Conservation (phyloP, 1,284 basidiomycete genomes). For the Ceratobasidium sp. region DNA sequence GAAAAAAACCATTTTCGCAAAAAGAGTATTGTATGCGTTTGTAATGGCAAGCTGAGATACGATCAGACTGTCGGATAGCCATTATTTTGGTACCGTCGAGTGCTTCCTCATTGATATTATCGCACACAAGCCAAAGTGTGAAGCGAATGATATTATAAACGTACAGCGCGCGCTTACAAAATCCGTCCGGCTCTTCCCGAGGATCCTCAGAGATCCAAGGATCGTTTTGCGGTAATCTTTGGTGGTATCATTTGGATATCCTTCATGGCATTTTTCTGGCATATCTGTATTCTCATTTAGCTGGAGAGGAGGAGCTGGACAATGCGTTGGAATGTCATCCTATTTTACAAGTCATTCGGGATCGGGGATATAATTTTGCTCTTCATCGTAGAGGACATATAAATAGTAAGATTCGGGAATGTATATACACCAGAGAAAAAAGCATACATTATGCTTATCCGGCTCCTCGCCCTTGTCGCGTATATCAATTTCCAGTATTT, state of each 20-base stretch:
- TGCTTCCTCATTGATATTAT: slow-evolving; percentile 6
- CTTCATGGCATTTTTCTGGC: too few species aligned
- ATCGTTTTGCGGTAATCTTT: slow-evolving; percentile 22
- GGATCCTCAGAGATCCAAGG: slow-evolving; percentile 20
- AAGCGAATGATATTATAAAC: background rate
- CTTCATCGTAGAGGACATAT: too few species aligned
- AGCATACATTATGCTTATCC: too few species aligned
- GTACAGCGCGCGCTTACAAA: background rate
- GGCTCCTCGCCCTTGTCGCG: too few species aligned
- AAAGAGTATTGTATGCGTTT: slow-evolving; percentile 13
- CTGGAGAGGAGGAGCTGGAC: too few species aligned
- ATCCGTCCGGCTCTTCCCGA: slow-evolving; percentile 5
- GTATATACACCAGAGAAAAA: too few species aligned
- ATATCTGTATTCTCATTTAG: too few species aligned
- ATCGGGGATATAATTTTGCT: too few species aligned
- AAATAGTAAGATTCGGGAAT: too few species aligned
- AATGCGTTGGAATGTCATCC: too few species aligned
- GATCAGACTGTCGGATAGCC: slow-evolving; percentile 14
- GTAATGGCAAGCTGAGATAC: background rate
- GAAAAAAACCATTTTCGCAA: slow-evolving; percentile 5
- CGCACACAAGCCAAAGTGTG: background rate
- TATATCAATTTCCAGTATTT: too few species aligned
- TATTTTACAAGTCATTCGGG: too few species aligned
- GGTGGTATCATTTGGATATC: background rate
- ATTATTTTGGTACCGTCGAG: slow-evolving; percentile 20